Percentiles rank a stretch among this genome's conserved stretches.
These are phyloP conservation scores for Tritrichomonas foetus DNA, from an alignment of 208 protist species.

Conservation along the genomic window DNA sequence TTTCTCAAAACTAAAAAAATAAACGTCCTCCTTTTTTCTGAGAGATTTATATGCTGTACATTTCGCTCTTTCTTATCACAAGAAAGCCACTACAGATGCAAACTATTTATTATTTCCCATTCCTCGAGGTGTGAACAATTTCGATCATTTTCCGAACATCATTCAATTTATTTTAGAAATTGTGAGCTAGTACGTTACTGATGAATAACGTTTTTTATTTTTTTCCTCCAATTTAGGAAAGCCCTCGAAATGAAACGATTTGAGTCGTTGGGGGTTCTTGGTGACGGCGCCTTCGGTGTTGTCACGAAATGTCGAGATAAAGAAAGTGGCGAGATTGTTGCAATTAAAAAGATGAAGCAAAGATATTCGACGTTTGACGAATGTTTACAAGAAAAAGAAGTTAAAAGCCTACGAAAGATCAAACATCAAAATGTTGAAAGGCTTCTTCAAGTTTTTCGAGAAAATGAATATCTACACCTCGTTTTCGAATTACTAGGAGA, in stretches of 20 bases:
- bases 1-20: too few species aligned
- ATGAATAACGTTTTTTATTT: too few species aligned
- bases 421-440: conserved; percentile 30
- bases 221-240: too few species aligned
- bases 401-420: conserved; percentile 50
- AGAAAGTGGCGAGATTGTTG: conserved; percentile 79
- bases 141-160: too few species aligned
- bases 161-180: too few species aligned
- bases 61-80: too few species aligned
- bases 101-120: too few species aligned
- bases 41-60: too few species aligned
- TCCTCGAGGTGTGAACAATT: too few species aligned
- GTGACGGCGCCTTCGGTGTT: conserved; percentile 88
- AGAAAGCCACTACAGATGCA: too few species aligned
- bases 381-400: conserved; percentile 83
- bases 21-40: too few species aligned
- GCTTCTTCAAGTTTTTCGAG: not conserved
- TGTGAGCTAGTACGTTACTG: too few species aligned
- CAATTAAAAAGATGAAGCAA: conserved; percentile 96
- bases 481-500: conserved; percentile 1
- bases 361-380: conserved; percentile 92
- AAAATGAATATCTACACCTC: not conserved
- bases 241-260: conserved; percentile 71
- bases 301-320: conserved; percentile 79
- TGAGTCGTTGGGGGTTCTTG: conserved; percentile 76